Conservation (phyloP, 108 stramenopile genomes). For the Cyclotella sp. region DNA sequence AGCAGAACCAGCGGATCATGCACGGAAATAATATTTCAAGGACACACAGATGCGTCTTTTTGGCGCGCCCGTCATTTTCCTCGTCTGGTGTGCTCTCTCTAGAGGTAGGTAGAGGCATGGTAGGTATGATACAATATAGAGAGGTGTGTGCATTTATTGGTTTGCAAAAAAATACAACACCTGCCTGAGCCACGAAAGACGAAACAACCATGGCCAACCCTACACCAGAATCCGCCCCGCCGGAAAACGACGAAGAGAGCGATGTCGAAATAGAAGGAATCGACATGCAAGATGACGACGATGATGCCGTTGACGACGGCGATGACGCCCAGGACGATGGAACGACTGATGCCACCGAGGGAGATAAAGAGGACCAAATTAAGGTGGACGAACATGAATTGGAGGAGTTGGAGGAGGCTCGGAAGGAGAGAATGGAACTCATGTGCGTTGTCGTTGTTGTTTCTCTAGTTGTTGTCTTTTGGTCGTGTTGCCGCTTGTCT, state of each 20-base stretch:
- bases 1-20: no score
- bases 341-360: not conserved
- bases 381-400: constrained; percentile 23
- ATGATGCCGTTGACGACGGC: not conserved
- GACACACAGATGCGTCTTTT: no score
- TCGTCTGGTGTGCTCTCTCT: no score
- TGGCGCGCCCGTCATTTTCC: no score
- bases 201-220: not conserved
- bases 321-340: not conserved
- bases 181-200: no score
- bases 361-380: not conserved
- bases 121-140: no score
- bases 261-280: constrained; percentile 24
- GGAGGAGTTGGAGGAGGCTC: constrained; percentile 19
- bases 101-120: no score
- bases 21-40: no score
- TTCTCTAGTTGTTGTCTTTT: not conserved
- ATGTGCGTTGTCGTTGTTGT: constrained; percentile 12
- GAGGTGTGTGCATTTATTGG: no score
- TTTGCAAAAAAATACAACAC: no score
- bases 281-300: constrained; percentile 11
- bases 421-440: constrained; percentile 28
- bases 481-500: not conserved
- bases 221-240: not conserved
- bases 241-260: constrained; percentile 6